Evolutionary conservation across 345 rosid species (phyloP).

Genomic region (Pistacia vera): DNA sequence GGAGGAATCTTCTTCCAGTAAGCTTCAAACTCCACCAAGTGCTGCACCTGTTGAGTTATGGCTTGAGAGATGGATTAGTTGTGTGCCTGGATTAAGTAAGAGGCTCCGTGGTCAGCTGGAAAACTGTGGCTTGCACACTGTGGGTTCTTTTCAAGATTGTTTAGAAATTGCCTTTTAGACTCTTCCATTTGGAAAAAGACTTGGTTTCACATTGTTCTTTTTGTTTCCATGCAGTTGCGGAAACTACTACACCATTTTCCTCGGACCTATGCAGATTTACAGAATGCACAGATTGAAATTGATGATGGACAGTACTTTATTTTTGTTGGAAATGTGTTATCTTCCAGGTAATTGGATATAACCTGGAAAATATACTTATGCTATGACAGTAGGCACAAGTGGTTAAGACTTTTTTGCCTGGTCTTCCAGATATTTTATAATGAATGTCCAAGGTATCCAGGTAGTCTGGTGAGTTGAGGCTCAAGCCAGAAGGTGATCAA

Average conservation of each 20-base stretch:
- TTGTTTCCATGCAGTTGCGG: constrained; percentile 54
- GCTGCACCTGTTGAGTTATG: constrained; percentile 33
- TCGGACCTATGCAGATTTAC: constrained; percentile 89
- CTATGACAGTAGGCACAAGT: neutral
- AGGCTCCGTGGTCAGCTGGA: constrained; percentile 64
- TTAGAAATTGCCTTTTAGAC: neutral
- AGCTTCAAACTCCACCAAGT: constrained; percentile 17
- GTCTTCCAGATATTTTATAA: neutral
- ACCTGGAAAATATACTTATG: neutral
- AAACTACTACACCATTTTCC: constrained; percentile 92
- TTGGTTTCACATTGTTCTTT: constrained; percentile 22
- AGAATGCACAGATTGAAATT: constrained; percentile 72
- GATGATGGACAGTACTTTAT: constrained; percentile 90
- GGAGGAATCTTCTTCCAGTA: constrained; percentile 25
- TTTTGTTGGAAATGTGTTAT: constrained; percentile 71
- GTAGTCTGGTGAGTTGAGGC: neutral
- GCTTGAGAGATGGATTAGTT: constrained; percentile 59
- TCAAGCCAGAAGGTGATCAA: neutral
- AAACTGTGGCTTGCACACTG: constrained; percentile 84
- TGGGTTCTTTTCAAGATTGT: constrained; percentile 32
- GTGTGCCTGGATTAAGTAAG: constrained; percentile 66
- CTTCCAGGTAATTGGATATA: constrained; percentile 65
- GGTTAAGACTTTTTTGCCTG: constrained; percentile 1
- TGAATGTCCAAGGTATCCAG: neutral
- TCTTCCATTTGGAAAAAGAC: constrained; percentile 14